Conservation (phyloP, 2,329 filamentous ascomycete genomes). For the Cladosporium velox region DNA sequence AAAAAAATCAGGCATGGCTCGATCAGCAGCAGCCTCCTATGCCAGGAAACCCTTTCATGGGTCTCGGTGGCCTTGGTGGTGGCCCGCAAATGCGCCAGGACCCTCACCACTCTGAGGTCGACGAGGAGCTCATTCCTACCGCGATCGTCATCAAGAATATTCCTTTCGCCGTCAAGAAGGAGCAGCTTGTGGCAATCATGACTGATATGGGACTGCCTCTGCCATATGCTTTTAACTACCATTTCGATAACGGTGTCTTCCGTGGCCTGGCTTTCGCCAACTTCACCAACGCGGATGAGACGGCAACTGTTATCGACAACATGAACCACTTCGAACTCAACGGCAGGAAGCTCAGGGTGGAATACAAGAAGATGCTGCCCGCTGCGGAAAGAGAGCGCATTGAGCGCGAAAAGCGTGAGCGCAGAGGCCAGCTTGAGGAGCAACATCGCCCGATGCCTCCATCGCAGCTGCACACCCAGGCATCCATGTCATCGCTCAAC, state of each 20-base stretch:
- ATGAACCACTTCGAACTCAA: constrained; percentile 97
- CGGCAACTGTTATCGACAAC: constrained; percentile 83
- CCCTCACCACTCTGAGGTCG: constrained; percentile 54
- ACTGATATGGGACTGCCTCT: constrained; percentile 89
- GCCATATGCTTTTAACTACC: constrained; percentile 98
- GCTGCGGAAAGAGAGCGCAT: constrained; percentile 92
- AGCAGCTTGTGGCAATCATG: constrained; percentile 91
- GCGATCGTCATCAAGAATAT: constrained; percentile 99
- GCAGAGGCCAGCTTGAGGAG: constrained; percentile 92
- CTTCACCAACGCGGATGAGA: constrained; percentile 94
- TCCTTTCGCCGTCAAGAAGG: constrained; percentile 96
- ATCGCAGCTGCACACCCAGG: constrained; percentile 74
- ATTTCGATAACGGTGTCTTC: constrained; percentile 98
- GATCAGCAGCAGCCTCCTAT: constrained; percentile 54
- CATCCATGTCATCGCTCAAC: constrained; percentile 78
- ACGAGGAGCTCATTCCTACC: constrained; percentile 92
- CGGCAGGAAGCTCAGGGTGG: constrained; percentile 89
- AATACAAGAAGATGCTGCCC: constrained; percentile 99
- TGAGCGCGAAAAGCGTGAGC: constrained; percentile 94
- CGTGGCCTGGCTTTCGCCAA: constrained; percentile 95
- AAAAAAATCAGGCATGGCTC: constrained; percentile 59
- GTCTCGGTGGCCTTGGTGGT: constrained; percentile 38
- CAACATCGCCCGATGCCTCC: constrained; percentile 76
- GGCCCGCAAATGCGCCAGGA: constrained; percentile 45
- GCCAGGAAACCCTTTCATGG: constrained; percentile 46